A percentile compares a stretch with the other conserved stretches of the same genome.
These are phyloP conservation scores for Cutaneotrichosporon dermatis DNA, from an alignment of 1,284 basidiomycete genomes.

Conservation along the genomic window DNA sequence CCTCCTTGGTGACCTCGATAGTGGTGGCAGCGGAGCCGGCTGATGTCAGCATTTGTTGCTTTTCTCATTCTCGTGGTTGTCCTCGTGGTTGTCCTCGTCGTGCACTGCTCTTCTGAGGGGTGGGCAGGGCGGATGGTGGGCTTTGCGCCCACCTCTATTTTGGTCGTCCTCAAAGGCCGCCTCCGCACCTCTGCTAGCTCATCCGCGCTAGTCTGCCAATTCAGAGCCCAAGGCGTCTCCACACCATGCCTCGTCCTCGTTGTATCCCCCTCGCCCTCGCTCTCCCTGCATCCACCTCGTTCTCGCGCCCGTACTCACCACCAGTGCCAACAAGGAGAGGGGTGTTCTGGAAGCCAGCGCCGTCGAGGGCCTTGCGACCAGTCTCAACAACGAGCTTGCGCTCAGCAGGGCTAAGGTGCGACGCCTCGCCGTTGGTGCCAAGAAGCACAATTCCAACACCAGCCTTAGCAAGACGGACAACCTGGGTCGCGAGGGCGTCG, in stretches of 20 bases:
- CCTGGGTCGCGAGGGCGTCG: conserved; percentile 47
- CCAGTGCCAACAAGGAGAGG: conserved; percentile 82
- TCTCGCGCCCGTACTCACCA: conserved; percentile 50
- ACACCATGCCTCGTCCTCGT: too few relatives aligned
- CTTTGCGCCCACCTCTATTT: too few relatives aligned
- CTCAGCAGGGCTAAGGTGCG: conserved; percentile 65
- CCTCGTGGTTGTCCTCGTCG: too few relatives aligned
- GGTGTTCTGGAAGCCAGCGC: conserved; percentile 62
- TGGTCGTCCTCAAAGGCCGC: too few relatives aligned
- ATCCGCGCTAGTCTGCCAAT: too few relatives aligned
- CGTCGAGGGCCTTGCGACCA: conserved; percentile 68
- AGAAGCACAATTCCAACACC: conserved; percentile 50
- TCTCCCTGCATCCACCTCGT: too few relatives aligned
- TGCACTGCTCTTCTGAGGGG: too few relatives aligned
- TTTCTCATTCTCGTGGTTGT: too few relatives aligned
- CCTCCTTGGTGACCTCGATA: conserved; percentile 70
- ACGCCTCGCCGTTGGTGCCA: conserved; percentile 52
- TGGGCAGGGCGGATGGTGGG: not conserved
- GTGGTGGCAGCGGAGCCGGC: conserved; percentile 69
- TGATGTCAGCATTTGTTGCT: not conserved
- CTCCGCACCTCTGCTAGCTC: too few relatives aligned
- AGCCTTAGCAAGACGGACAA: conserved; percentile 50
- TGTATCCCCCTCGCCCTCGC: too few relatives aligned
- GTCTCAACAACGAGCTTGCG: conserved; percentile 61
- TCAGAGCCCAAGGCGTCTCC: too few relatives aligned